Percentiles rank a stretch among this genome's conserved stretches.
phyloP scores from a whole-genome alignment of 495 filamentous ascomycete species.

The Podospora tetraspora region DNA sequence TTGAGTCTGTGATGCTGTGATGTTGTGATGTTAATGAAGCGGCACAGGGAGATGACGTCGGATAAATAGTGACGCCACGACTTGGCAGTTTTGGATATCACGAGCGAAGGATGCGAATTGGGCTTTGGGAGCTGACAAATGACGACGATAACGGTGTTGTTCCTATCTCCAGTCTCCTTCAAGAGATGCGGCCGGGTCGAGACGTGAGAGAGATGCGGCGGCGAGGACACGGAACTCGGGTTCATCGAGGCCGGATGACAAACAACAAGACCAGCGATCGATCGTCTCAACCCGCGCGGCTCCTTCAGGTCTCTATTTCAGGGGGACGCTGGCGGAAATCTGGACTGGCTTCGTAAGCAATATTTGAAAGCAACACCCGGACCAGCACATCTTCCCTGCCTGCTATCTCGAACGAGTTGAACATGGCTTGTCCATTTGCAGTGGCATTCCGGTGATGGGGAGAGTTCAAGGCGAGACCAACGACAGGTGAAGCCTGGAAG shows the following conservation, averaged over 20 bases:
- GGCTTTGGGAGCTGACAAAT: background rate
- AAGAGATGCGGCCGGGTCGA: background rate
- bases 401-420: no score
- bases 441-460: no score
- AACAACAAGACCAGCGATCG: background rate
- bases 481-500: background rate
- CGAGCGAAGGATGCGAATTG: background rate
- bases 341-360: background rate
- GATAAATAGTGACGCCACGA: background rate
- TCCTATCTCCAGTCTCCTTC: background rate
- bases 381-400: no score
- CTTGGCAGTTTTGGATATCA: background rate
- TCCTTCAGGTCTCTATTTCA: background rate
- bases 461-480: background rate
- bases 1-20: background rate
- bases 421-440: no score
- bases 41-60: background rate
- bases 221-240: background rate
- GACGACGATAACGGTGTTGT: background rate
- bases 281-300: background rate
- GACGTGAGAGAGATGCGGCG: background rate
- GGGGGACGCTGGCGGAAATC: background rate
- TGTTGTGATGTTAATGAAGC: background rate
- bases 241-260: background rate
- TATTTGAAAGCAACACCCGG: background rate